Evolutionary conservation across 2,329 filamentous ascomycete genomes (phyloP).

Genomic region (Ceratocystis albifundus): DNA sequence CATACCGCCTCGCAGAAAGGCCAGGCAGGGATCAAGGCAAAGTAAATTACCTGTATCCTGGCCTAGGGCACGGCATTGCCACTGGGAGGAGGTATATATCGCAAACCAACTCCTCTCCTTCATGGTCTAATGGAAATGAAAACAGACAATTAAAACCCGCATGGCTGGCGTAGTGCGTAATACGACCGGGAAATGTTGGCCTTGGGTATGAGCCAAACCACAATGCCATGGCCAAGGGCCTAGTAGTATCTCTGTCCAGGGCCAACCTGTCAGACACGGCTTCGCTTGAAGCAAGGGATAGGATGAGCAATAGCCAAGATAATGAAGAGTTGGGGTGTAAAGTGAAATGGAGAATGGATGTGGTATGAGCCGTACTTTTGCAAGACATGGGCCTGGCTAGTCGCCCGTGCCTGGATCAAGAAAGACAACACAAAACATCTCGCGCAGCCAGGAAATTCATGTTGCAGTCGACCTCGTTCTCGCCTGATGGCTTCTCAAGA

Average conservation of each 20-base stretch:
- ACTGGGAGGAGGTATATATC: background rate
- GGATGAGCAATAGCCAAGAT: background rate
- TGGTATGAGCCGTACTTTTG: background rate
- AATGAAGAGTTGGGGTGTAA: background rate
- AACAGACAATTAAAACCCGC: too few species aligned
- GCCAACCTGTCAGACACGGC: background rate
- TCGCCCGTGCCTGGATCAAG: background rate
- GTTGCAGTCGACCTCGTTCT: background rate
- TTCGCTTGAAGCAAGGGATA: slow-evolving; percentile 5
- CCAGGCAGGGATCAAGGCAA: background rate
- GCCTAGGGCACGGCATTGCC: background rate
- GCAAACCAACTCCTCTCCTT: background rate
- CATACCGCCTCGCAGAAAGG: background rate
- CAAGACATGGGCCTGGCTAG: background rate
- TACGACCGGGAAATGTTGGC: slow-evolving; percentile 4
- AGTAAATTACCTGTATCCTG: background rate
- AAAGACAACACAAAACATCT: background rate
- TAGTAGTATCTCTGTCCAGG: background rate
- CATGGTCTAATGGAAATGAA: too few species aligned
- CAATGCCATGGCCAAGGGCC: background rate
- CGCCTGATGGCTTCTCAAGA: too few species aligned
- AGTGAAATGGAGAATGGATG: background rate
- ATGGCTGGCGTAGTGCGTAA: background rate
- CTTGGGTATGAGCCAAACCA: background rate
- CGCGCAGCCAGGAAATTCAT: background rate